These are phyloP conservation scores for Wickerhamomyces pijperi DNA, from an alignment of 805 yeast genomes.

Conservation along the genomic window DNA sequence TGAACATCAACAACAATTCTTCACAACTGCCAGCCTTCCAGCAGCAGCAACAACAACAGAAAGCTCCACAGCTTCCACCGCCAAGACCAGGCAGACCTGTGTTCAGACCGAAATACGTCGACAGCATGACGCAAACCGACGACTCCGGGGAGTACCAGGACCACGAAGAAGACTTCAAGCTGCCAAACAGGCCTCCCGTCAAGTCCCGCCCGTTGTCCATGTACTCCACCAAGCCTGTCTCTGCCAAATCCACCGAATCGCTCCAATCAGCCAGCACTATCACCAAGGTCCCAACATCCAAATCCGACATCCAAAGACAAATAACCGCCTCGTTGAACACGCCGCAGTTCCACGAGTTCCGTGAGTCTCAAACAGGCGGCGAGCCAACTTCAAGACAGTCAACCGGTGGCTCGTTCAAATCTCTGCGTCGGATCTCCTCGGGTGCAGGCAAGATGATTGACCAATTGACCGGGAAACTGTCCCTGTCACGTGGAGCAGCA, in stretches of 20 bases:
- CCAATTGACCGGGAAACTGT: slow-evolving; percentile 17
- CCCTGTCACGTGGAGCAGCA: slow-evolving; percentile 11
- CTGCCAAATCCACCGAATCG: slow-evolving; percentile 24
- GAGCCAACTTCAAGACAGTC: slow-evolving; percentile 10
- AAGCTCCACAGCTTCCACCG: too few species aligned
- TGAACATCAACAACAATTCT: slow-evolving; percentile 3
- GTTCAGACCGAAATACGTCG: slow-evolving; percentile 18
- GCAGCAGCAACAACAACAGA: not conserved
- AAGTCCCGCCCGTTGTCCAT: not conserved
- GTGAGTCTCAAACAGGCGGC: slow-evolving; percentile 23
- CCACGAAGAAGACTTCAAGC: not conserved
- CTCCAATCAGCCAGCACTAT: slow-evolving; percentile 17
- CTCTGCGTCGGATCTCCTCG: slow-evolving; percentile 19
- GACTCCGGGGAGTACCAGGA: slow-evolving; percentile 2
- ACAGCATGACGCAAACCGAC: slow-evolving; percentile 18
- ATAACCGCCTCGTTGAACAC: slow-evolving; percentile 3
- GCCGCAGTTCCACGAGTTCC: slow-evolving; percentile 24
- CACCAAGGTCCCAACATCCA: slow-evolving; percentile 2
- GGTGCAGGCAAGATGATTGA: slow-evolving; percentile 17
- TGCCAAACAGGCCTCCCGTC: not conserved
- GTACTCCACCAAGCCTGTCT: not conserved
- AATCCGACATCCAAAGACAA: slow-evolving; percentile 4
- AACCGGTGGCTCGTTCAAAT: slow-evolving; percentile 22
- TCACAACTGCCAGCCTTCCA: not conserved
- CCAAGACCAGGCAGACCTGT: slow-evolving; percentile 8